phyloP scores from a whole-genome alignment of 2,329 filamentous ascomycete genomes.

The Claviceps arundinis region DNA sequence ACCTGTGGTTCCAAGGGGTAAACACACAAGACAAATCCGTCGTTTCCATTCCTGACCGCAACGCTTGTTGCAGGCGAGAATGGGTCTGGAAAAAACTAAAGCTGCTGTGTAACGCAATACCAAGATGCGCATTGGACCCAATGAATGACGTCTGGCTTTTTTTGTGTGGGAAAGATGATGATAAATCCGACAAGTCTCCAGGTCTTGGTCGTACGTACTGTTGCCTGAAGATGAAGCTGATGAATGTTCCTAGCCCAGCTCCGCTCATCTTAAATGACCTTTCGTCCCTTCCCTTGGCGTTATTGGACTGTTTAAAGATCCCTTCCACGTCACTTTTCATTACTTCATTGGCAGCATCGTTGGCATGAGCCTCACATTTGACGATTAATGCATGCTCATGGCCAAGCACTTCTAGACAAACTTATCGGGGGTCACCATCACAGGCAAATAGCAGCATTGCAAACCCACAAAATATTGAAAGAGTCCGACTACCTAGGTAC shows the following conservation, averaged over 20 bases:
- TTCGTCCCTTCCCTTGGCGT: background rate
- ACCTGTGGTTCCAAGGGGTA: too few relatives aligned
- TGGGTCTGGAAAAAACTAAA: background rate
- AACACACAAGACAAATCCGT: background rate
- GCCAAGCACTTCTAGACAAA: background rate
- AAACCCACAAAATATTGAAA: conserved; percentile 2
- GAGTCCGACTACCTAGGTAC: conserved; percentile 1
- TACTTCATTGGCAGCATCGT: background rate
- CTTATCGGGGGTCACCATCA: too few relatives aligned
- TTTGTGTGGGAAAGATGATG: too few relatives aligned
- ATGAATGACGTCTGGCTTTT: background rate
- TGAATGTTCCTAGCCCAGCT: background rate
- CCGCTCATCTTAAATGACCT: background rate
- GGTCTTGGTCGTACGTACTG: background rate
- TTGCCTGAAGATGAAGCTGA: background rate
- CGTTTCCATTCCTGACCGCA: background rate
- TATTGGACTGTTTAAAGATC: too few relatives aligned
- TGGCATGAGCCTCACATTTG: background rate
- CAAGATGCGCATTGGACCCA: too few relatives aligned
- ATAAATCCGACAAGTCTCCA: background rate
- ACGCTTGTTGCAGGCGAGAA: background rate
- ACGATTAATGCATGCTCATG: background rate
- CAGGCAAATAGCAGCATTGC: conserved; percentile 1
- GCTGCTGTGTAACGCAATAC: too few relatives aligned
- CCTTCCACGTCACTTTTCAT: too few relatives aligned